Conservation (phyloP, 306 rosid genomes). For the Adenanthera pavonina region DNA sequence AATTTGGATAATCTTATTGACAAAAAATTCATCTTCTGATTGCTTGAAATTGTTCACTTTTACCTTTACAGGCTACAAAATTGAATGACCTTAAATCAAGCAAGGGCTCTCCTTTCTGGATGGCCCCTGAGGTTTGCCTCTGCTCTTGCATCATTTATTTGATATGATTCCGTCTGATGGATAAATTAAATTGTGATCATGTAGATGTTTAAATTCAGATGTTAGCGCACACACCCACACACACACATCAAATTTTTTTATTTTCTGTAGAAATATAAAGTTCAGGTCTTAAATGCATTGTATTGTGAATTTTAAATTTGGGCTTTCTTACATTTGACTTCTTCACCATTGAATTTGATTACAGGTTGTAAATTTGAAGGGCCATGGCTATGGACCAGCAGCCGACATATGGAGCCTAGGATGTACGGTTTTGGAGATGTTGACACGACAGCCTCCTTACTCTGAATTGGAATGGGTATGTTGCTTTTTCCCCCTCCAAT, state of each 20-base stretch:
- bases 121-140: slow-evolving; percentile 71
- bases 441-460: slow-evolving; percentile 56
- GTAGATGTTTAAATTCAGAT: slow-evolving; percentile 13
- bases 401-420: slow-evolving; percentile 80
- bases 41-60: slow-evolving; percentile 34
- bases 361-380: slow-evolving; percentile 60
- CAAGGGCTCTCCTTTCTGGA: slow-evolving; percentile 72
- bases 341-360: slow-evolving; percentile 29
- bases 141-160: slow-evolving; percentile 26
- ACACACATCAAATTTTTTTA: no score
- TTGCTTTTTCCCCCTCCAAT: slow-evolving; percentile 6
- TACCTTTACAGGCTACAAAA: slow-evolving; percentile 57
- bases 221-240: background rate
- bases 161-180: slow-evolving; percentile 17
- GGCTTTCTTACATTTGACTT: background rate
- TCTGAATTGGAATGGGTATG: slow-evolving; percentile 64
- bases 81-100: slow-evolving; percentile 63
- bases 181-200: slow-evolving; percentile 31
- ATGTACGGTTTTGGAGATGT: slow-evolving; percentile 67
- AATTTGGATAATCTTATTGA: background rate
- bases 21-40: slow-evolving; percentile 19
- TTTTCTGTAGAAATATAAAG: background rate
- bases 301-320: background rate
- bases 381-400: slow-evolving; percentile 56
- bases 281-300: slow-evolving; percentile 4